Evolutionary conservation across 1,284 basidiomycete species (phyloP).

Genomic region (Cutaneotrichosporon sp.): DNA sequence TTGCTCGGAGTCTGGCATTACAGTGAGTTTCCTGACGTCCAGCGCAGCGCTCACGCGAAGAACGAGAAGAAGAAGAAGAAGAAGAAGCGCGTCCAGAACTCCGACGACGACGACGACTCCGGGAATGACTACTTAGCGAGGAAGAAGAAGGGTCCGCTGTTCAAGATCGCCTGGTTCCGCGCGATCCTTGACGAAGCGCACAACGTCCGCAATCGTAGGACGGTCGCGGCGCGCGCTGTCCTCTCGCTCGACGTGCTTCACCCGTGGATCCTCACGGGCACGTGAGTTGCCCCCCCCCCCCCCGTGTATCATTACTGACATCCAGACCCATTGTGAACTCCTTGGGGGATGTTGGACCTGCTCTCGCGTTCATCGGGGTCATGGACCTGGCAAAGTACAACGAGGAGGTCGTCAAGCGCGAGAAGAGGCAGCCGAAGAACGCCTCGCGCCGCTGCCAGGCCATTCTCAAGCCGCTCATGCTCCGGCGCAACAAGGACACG

Average conservation of each 20-base stretch:
- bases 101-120: no score
- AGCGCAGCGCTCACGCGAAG: no score
- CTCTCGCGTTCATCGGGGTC: constrained; percentile 40
- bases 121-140: constrained; percentile 27
- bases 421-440: constrained; percentile 40
- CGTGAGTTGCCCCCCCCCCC: constrained; percentile 11
- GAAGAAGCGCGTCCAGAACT: no score
- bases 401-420: constrained; percentile 29
- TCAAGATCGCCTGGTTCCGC: constrained; percentile 49
- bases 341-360: constrained; percentile 24
- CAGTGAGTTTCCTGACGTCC: no score
- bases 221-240: constrained; percentile 38
- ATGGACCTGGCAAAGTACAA: constrained; percentile 41
- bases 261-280: constrained; percentile 50
- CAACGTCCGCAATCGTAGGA: constrained; percentile 45
- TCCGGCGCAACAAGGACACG: constrained; percentile 50
- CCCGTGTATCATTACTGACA: no score
- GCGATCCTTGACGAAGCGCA: constrained; percentile 56
- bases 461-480: constrained; percentile 38
- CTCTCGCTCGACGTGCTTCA: constrained; percentile 38
- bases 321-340: constrained; percentile 35
- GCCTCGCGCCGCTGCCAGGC: constrained; percentile 48
- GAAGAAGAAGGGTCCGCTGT: constrained; percentile 35
- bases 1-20: no score
- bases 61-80: constrained; percentile 21